phyloP scores from a whole-genome alignment of 495 filamentous ascomycete genomes.

The Bathelium albidoporum region DNA sequence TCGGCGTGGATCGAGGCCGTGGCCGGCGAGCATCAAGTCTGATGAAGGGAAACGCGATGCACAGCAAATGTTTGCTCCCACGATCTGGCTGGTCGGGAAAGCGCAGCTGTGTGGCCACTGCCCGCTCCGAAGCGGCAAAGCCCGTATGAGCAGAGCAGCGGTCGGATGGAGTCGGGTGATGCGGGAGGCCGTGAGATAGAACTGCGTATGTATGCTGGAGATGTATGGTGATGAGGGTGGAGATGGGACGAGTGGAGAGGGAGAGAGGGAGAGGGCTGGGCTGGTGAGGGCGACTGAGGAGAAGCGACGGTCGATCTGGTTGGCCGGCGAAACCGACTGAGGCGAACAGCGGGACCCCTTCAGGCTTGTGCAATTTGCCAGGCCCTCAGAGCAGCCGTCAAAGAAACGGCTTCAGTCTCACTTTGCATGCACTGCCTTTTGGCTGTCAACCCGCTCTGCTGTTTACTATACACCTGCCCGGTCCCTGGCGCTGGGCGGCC shows the following conservation, averaged over 20 bases:
- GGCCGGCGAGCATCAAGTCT: background rate
- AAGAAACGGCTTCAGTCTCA: conserved; percentile 4
- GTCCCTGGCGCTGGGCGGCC: background rate
- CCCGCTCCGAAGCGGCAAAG: background rate
- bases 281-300: conserved; percentile 2
- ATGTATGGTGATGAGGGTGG: conserved; percentile 2
- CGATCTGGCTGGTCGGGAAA: background rate
- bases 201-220: background rate
- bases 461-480: background rate
- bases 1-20: background rate
- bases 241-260: background rate
- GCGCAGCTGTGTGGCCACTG: conserved; percentile 3
- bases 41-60: background rate
- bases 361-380: conserved; percentile 4
- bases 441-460: background rate
- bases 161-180: background rate
- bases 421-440: background rate
- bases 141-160: background rate
- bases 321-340: conserved; percentile 1
- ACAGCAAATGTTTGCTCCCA: background rate
- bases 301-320: conserved; percentile 4
- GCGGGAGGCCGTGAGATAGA: background rate
- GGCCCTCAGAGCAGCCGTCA: background rate
- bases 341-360: background rate
- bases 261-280: background rate